Percentiles rank a stretch among this genome's conserved stretches.
Evolutionary conservation across 2,329 filamentous ascomycete genomes (phyloP).

Genomic region (Pseudogymnoascus sp.): DNA sequence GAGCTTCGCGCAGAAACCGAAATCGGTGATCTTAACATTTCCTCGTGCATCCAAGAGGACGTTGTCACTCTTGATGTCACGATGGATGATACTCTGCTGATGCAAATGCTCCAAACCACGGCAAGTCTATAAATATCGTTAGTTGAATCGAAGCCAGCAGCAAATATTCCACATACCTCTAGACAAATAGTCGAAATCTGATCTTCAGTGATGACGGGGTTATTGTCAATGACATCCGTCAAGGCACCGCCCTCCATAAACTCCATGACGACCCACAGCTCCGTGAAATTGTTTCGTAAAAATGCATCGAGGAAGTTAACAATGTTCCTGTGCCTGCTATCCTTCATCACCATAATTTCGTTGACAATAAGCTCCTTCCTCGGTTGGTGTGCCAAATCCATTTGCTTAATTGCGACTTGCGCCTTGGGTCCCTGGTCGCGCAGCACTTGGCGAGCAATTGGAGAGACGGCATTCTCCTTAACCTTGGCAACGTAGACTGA

Average conservation of each 20-base stretch:
- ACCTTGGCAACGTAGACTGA: constrained; percentile 97
- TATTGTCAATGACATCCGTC: constrained; percentile 98
- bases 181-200: constrained; percentile 96
- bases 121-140: constrained; percentile 61
- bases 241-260: constrained; percentile 98
- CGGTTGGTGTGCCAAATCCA: constrained; percentile 96
- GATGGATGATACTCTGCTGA: constrained; percentile 93
- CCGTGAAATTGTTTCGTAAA: constrained; percentile 84
- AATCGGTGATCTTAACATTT: constrained; percentile 98
- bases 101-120: constrained; percentile 91
- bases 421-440: constrained; percentile 71
- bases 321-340: constrained; percentile 96
- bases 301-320: constrained; percentile 98
- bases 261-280: constrained; percentile 99
- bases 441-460: constrained; percentile 68
- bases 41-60: constrained; percentile 88
- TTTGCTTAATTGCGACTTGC: constrained; percentile 98
- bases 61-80: constrained; percentile 99
- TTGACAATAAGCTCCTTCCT: constrained; percentile 98
- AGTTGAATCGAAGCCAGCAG: constrained; percentile 4
- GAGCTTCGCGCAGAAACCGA: constrained; percentile 97
- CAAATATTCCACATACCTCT: constrained; percentile 56
- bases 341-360: constrained; percentile 99
- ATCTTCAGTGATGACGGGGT: constrained; percentile 84
- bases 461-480: constrained; percentile 78